Evolutionary conservation across 78 protist genomes (phyloP), one percentile per base, ranked within the genome.

Genomic region (Diacronema lutheri): DNA sequence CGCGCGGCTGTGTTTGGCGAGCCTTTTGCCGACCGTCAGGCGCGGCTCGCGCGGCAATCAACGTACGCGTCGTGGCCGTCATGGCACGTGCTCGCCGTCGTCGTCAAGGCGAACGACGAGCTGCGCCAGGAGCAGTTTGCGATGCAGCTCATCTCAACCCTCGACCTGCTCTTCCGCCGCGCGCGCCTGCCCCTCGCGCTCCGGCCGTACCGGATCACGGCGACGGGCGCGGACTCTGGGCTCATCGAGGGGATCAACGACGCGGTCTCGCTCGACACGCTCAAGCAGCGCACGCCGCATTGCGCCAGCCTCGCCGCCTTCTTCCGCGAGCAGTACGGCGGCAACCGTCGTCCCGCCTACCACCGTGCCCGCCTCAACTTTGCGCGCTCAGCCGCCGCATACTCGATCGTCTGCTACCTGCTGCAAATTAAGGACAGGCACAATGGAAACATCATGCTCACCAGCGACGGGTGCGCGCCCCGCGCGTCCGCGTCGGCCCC

Each of bases 201-300:
- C 10, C 44, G 37, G 25, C 95, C 95, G 12, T 95, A 94, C 71
- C 60, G 81, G 23, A 90, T 91, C 57, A 33, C 94, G 33, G 94
- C 94, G 14, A 90, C 94, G 1, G 77, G 91, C 5, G 44, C 69
- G 40, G 95, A 93, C 23, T 60, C 90, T 14, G 97, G 97, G 19
- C 25, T 95, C 50, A 87, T 94, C 62, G 96, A 94, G 69, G 73
- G 87, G 4, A 81, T 94, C 21, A 88, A 93, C 0, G 94, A 95
- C 72, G 85, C 97, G 21, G 35, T 86, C 5, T 90, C 94, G 19
- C 3, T 71, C 58, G 79, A 71, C 35, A 1, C 7, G 21, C 57
- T 71, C 58, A 71, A 71, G 35, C 41, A 41, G 79, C 50, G 50
- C 50, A 7, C 31, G 26, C 29, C 29, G 38, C 58, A 56, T 14